Percentiles rank a stretch among this genome's conserved stretches.
These are phyloP conservation scores for Saprolegnia diclina DNA, from an alignment of 352 stramenopile genomes.

Conservation along the genomic window DNA sequence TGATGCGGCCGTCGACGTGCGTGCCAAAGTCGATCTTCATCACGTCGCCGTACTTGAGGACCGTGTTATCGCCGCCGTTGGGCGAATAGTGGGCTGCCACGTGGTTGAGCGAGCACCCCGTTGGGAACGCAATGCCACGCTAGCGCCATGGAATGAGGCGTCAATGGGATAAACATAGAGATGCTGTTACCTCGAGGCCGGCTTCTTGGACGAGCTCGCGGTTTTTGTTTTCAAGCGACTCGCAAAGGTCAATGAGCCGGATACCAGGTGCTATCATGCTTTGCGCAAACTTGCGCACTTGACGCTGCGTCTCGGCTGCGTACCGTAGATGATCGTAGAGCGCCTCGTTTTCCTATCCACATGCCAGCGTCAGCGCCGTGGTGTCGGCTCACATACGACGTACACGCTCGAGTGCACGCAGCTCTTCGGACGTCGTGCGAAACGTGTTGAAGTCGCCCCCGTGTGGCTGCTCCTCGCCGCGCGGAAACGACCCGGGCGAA, in stretches of 20 bases:
- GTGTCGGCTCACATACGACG: slow-evolving; percentile 16
- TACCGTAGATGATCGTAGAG: slow-evolving; percentile 76
- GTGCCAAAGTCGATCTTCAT: slow-evolving; percentile 99
- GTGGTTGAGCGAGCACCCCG: slow-evolving; percentile 95
- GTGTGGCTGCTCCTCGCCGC: slow-evolving; percentile 91
- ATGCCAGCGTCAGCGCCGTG: slow-evolving; percentile 19
- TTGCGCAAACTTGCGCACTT: slow-evolving; percentile 90
- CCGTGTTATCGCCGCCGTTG: slow-evolving; percentile 93
- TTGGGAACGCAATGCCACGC: slow-evolving; percentile 92
- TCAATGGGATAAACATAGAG: background rate
- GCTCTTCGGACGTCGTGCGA: slow-evolving; percentile 80
- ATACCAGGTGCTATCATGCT: slow-evolving; percentile 96
- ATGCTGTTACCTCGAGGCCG: slow-evolving; percentile 62
- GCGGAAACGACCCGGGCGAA: slow-evolving; percentile 61
- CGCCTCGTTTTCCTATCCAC: slow-evolving; percentile 32
- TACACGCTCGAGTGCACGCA: slow-evolving; percentile 78
- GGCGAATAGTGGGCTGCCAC: slow-evolving; percentile 97
- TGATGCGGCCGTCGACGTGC: slow-evolving; percentile 96
- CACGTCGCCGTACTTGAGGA: slow-evolving; percentile 93
- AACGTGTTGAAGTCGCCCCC: slow-evolving; percentile 90
- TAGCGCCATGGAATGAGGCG: slow-evolving; percentile 20
- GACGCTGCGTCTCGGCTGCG: slow-evolving; percentile 93
- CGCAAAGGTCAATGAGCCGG: slow-evolving; percentile 95
- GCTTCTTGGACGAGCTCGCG: slow-evolving; percentile 90
- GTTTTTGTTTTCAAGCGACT: slow-evolving; percentile 95